Base-by-base conservation (phyloP, 108 stramenopile species). In the Schizochytrium sp. region DNA sequence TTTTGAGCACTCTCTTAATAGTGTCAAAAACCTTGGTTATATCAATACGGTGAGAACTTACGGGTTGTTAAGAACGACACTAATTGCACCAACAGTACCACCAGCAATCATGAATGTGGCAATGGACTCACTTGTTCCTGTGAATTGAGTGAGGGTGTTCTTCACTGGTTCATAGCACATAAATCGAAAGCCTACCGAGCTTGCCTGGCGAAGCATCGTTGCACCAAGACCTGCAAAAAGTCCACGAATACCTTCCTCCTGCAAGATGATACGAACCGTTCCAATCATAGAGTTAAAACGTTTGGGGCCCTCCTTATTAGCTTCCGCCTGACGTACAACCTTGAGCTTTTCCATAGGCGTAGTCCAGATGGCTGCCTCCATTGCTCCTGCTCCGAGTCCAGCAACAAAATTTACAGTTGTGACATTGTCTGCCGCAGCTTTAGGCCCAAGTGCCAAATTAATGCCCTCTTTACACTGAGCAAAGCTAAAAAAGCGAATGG, bases 351-450 rank as follows among this genome's bases (percentile, higher is more conserved):
- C 76, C 50, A 55, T 83, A 0, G 76, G 76, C 12, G 76, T 83
- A 5, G 76, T 83, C 76, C 76, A 83, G 28, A 83, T 83, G 53
- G 76, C 76, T 5, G 76, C 76, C 53, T 83, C 76, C 76, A 83
- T 83, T 83, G 76, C 76, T 17, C 76, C 76, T 5, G 76, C 76
- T 2, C 76, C 76, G 28, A 83, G 76, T 13, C 76, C 76, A 7
- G 76, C 49, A 7, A 83, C 76, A 55, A 83, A 83, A 42, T 83
- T 83, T 13, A 83, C 76, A 10, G 53, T 40, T 5, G 76, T 10
- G 0, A n/a, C 4, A 53, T 83, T 83, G 28, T 83, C 53, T 13
- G 50, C 53, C 8, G 76, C 76, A 10, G 53, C 28, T 38, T 83
- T 55, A 5, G 49, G 28, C 38, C 76, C 76, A 49, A 83, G 49